Evolutionary conservation across 306 rosid genomes (phyloP), one percentile per base, ranked within the genome.

Genomic region (Canavalia ensiformis): DNA sequence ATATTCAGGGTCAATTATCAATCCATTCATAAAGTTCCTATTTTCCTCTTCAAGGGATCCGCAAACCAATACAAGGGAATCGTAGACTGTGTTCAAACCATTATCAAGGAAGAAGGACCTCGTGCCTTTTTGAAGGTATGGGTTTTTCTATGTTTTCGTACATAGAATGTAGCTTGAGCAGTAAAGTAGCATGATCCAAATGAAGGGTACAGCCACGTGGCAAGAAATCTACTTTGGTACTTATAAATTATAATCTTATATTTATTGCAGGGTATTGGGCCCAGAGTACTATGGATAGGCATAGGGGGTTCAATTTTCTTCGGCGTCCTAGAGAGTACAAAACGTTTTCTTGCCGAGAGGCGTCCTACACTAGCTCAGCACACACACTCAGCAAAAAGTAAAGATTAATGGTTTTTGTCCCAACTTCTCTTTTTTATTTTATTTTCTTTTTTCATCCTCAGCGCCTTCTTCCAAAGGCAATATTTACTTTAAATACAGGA

Each of bases 101-200:
- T 95, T 28, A 86, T 93, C 42, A 88, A 90, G 87, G 99, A 95
- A 88, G 97, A 95, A 86, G 97, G 99, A 60, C 90, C 97, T 87
- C 35, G 85, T 8, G 95, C 99, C 44, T 81, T 93, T 72, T 52
- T 91, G 86, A 95, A 91, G 97, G 97, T 95, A 87, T 49, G 83
- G n/a, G 33, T 65, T 56, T 18, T 69, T 60, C 45, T 56, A 51
- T 64, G 66, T 76, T 79, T 83, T 65, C 70, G 60, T 66, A 54
- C 60, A 37, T 13, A 70, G 50, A 55, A 66, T 35, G 72, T 67
- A 47, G 62, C 47, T 69, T 1, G 56, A 49, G 39, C 63, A 72
- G 64, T 55, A 8, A 67, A 34, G 13, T 57, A 72, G 81, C 70
- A 75, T 29, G 41, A 50, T 83, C 76, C 63, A 71, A 68, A 63